Evolutionary conservation across 225 moss, liverwort and hornwort species (phyloP).

Genomic region (Takakia lepidozioides): DNA sequence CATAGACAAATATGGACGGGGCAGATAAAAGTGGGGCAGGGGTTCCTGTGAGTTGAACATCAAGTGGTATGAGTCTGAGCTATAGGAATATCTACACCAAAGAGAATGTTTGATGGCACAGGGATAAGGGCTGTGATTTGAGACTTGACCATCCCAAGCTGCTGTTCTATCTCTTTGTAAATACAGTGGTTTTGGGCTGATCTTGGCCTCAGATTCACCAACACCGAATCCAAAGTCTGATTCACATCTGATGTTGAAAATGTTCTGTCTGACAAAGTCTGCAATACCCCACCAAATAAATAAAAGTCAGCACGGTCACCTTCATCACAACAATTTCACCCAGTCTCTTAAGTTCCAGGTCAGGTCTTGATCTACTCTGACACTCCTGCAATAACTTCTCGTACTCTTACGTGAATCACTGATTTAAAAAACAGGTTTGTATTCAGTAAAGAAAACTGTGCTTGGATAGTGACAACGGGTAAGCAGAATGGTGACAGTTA

Average conservation of each 20-base stretch:
- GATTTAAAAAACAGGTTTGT: too few species aligned
- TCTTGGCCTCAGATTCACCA: constrained; percentile 71
- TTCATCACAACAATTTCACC: too few species aligned
- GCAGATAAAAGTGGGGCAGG: neutral
- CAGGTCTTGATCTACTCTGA: too few species aligned
- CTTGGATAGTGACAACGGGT: too few species aligned
- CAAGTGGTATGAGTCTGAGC: constrained; percentile 30
- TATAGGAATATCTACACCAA: constrained; percentile 36
- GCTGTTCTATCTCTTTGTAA: constrained; percentile 88
- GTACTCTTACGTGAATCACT: too few species aligned
- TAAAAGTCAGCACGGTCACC: too few species aligned
- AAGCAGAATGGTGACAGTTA: too few species aligned
- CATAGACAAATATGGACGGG: neutral
- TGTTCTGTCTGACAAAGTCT: constrained; percentile 78
- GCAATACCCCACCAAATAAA: constrained; percentile 10
- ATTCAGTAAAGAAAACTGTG: too few species aligned
- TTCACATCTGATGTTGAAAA: constrained; percentile 65
- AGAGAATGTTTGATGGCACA: constrained; percentile 53
- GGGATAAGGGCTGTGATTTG: constrained; percentile 82
- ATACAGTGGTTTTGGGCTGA: constrained; percentile 70
- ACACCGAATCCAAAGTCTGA: constrained; percentile 62
- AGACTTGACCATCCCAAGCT: constrained; percentile 63
- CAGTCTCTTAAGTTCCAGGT: too few species aligned
- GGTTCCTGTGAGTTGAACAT: constrained; percentile 6
- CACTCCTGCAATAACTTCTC: too few species aligned